Conservation (phyloP, 345 rosid genomes). For the Syzygium jambos region DNA sequence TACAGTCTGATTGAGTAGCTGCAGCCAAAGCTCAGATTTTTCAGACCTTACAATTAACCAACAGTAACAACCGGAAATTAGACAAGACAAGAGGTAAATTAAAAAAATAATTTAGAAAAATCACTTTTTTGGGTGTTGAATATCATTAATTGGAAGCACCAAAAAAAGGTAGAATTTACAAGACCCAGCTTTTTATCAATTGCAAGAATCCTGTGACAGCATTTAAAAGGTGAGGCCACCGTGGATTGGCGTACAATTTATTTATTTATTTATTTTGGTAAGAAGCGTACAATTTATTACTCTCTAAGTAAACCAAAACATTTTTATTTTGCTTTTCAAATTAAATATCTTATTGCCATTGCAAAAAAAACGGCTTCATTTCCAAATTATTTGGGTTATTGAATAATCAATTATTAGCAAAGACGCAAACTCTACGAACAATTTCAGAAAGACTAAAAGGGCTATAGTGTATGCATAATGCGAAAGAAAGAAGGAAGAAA, state of each 20-base stretch:
- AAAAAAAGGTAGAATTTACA: slow-evolving; percentile 9
- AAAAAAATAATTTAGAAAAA: neutral
- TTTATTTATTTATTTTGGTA: no score
- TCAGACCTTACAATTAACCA: neutral
- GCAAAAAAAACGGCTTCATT: neutral
- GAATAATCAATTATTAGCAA: neutral
- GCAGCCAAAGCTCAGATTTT: neutral
- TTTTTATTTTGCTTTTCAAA: neutral
- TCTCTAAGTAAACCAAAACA: neutral
- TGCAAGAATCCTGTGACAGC: slow-evolving; percentile 38
- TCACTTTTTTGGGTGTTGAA: neutral
- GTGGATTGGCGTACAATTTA: neutral
- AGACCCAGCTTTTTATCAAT: neutral
- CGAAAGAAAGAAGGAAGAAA: neutral
- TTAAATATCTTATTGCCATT: neutral
- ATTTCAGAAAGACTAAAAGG: neutral
- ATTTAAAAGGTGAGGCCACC: slow-evolving; percentile 7
- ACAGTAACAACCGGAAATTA: neutral
- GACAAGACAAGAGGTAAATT: neutral
- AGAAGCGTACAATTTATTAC: neutral
- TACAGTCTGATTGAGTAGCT: neutral
- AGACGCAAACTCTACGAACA: neutral
- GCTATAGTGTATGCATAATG: neutral
- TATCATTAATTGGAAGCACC: slow-evolving; percentile 21
- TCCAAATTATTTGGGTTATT: neutral